These are phyloP conservation scores for Scheffersomyces insectosa DNA, from an alignment of 1,139 yeast species.

Conservation along the genomic window DNA sequence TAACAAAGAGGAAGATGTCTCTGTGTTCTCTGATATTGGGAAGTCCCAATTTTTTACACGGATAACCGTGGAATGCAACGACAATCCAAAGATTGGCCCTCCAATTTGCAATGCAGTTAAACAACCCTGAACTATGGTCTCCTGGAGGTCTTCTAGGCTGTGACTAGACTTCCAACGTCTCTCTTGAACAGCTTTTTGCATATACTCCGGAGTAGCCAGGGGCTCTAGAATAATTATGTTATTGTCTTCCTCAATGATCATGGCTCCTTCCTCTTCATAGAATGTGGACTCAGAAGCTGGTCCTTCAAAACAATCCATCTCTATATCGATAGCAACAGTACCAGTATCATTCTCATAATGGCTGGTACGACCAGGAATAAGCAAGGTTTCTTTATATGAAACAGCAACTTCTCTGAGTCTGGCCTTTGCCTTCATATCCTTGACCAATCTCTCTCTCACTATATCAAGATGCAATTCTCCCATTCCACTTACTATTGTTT, in stretches of 20 bases:
- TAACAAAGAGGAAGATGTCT: slow-evolving; percentile 25
- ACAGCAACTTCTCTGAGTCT: slow-evolving; percentile 82
- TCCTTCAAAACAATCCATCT: slow-evolving; percentile 56
- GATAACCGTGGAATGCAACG: slow-evolving; percentile 64
- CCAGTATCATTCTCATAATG: slow-evolving; percentile 3
- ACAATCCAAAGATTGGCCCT: slow-evolving; percentile 64
- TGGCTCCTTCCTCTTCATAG: slow-evolving; percentile 43
- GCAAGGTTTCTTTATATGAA: slow-evolving; percentile 78
- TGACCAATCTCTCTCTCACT: slow-evolving; percentile 71
- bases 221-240: slow-evolving; percentile 36
- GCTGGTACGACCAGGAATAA: slow-evolving; percentile 13
- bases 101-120: slow-evolving; percentile 77
- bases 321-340: slow-evolving; percentile 32
- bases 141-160: slow-evolving; percentile 51
- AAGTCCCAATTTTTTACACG: slow-evolving; percentile 52
- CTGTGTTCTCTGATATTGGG: slow-evolving; percentile 51
- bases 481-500: slow-evolving; percentile 88
- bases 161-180: slow-evolving; percentile 54
- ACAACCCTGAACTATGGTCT: slow-evolving; percentile 58
- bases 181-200: slow-evolving; percentile 29
- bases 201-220: slow-evolving; percentile 26
- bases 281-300: slow-evolving; percentile 33
- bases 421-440: slow-evolving; percentile 80
- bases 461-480: slow-evolving; percentile 94
- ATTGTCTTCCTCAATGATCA: slow-evolving; percentile 35